Evolutionary conservation across 1,284 basidiomycete species (phyloP), one percentile per base, ranked within the genome.

Genomic region (Mycena sp.): DNA sequence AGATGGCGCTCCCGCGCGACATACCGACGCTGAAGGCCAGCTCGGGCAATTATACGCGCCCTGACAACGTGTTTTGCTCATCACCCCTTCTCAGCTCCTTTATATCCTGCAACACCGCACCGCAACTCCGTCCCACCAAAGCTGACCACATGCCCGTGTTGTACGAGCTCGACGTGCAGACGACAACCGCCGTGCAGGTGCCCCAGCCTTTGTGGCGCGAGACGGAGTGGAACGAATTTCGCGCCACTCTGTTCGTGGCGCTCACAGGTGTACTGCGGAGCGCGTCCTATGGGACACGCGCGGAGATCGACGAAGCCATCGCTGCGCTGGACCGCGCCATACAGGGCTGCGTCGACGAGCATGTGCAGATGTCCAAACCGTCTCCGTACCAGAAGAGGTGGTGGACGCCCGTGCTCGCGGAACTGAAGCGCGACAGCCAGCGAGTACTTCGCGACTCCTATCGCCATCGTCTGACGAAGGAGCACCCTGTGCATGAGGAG

Each of bases 131-230:
- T 53, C 73, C 70, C 1, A 23, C 53, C 5, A 66, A 59, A 2
- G 72, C 76, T 6, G 77, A 80, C 62, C 78, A 80, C 60, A 67
- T 73, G 28, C 77, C 77, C 7, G 73, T 79, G 0, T 26, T 65
- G 7, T 71, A 62, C 3, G 44, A 44, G 0, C 4, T 77, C 9
- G 66, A 73, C 52, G 38, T 74, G 4, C 12, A 50, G 0, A 1
- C 58, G 7, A 44, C 35, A 1, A 37, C 21, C 1, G 6, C 51
- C 19, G 43, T 41, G 10, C 26, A 14, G 6, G 30, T 6, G 7
- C 50, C 62, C 21, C 41, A 56, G 30, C 58, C 21, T 10, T 69
- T 73, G 40, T 75, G 58, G 45, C 38, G 67, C 11, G 38, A 52
- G 2, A 64, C 60, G 2, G 69, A 74, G 23, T 76, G 74, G 73